Percentiles rank a stretch among this genome's conserved stretches.
Evolutionary conservation across 1,284 basidiomycete genomes (phyloP).

Genomic region (Apiotrichum akiyoshidainum): DNA sequence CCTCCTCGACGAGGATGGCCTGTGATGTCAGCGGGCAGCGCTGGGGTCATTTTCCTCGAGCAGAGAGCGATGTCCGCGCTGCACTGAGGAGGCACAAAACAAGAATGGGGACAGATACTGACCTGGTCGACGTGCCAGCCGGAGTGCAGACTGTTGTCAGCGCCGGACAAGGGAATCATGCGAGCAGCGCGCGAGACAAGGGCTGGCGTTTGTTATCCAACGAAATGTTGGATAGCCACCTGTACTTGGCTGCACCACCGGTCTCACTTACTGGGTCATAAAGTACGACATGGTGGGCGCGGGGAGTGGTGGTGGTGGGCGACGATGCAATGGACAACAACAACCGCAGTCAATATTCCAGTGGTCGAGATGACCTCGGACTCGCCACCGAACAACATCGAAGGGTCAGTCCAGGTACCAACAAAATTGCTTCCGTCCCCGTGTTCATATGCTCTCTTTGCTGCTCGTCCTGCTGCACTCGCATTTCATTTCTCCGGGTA

Average conservation of each 20-base stretch:
- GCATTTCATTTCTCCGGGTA: too few species aligned
- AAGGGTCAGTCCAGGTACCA: not conserved
- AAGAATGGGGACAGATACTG: slow-evolving; percentile 1
- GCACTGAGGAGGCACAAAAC: not conserved
- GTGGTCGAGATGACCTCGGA: not conserved
- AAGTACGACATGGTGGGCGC: slow-evolving; percentile 49
- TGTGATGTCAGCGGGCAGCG: slow-evolving; percentile 44
- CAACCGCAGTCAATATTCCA: not conserved
- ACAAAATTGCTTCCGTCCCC: not conserved
- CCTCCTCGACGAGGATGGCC: slow-evolving; percentile 96
- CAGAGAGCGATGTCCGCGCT: too few species aligned
- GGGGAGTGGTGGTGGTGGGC: not conserved
- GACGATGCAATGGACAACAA: not conserved
- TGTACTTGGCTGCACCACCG: not conserved
- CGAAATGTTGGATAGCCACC: too few species aligned
- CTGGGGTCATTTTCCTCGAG: too few species aligned
- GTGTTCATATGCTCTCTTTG: too few species aligned
- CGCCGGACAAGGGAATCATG: not conserved
- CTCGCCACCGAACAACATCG: not conserved
- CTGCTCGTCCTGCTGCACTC: too few species aligned
- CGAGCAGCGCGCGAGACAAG: not conserved
- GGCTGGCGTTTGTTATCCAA: too few species aligned
- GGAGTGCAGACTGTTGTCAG: slow-evolving; percentile 64
- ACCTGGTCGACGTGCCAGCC: slow-evolving; percentile 90
- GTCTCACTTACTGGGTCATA: slow-evolving; percentile 51